Evolutionary conservation across 73 alveolate species (phyloP).

Genomic region (Paramecium sexaurelia): DNA sequence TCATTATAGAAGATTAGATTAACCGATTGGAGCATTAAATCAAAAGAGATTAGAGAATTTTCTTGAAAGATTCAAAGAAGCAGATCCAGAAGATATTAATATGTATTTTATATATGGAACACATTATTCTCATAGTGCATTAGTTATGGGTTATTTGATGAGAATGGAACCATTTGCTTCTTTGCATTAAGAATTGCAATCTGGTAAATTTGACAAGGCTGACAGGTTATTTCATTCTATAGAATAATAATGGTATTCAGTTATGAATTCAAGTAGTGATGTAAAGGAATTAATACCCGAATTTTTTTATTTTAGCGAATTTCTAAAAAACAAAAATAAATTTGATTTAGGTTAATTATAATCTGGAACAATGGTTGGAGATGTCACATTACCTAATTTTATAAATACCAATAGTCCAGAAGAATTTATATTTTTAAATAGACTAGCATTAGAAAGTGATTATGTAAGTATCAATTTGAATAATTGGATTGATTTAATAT

Average conservation of each 20-base stretch:
- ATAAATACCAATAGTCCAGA: conserved; percentile 75
- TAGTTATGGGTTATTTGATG: conserved; percentile 82
- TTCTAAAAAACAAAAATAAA: conserved; percentile 76
- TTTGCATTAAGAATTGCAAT: conserved; percentile 78
- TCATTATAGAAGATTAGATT: conserved; percentile 77
- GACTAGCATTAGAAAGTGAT: conserved; percentile 77
- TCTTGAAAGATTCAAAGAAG: conserved; percentile 59
- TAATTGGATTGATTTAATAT: conserved; percentile 90
- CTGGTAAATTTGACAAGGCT: conserved; percentile 85
- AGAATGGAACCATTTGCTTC: conserved; percentile 90
- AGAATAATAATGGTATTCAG: conserved; percentile 77
- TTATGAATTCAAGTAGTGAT: conserved; percentile 78
- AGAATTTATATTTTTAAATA: conserved; percentile 73
- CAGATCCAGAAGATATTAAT: conserved; percentile 60
- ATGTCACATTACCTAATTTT: conserved; percentile 83
- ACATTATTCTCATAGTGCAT: conserved; percentile 85
- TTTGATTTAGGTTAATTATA: conserved; percentile 77
- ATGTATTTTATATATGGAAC: conserved; percentile 84
- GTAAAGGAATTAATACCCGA: conserved; percentile 98
- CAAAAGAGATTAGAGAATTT: conserved; percentile 56
- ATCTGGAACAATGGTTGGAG: conserved; percentile 73
- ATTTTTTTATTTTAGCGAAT: conserved; percentile 84
- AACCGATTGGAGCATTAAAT: conserved; percentile 90
- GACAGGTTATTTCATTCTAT: conserved; percentile 86
- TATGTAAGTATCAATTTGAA: conserved; percentile 76